Conservation (phyloP, 169 alveolate species). For the Cryptosporidium tyzzeri region DNA sequence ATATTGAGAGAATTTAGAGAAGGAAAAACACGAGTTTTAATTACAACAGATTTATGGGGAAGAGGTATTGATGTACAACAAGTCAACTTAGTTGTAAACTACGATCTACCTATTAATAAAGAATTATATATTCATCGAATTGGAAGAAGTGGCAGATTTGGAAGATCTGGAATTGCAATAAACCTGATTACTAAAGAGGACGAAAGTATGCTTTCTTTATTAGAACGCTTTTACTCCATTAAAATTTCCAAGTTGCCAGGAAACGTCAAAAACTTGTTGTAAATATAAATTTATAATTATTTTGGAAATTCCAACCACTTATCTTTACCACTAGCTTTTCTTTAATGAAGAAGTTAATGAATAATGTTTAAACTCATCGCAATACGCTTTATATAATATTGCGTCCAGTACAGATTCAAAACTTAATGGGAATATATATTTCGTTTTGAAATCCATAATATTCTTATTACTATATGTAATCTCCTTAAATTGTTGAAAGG, state of each 20-base stretch:
- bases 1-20: constrained; percentile 96
- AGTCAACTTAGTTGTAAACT: constrained; percentile 97
- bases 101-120: constrained; percentile 98
- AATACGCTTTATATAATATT: constrained; percentile 12
- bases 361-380: constrained; percentile 18
- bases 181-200: constrained; percentile 84
- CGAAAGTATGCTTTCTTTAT: constrained; percentile 20
- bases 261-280: constrained; percentile 18
- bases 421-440: constrained; percentile 17
- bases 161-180: constrained; percentile 99
- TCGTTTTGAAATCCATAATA: background rate
- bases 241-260: constrained; percentile 45
- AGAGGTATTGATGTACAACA: constrained; percentile 99
- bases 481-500: constrained; percentile 40
- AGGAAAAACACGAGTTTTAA: constrained; percentile 96
- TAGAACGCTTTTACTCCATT: constrained; percentile 55
- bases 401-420: constrained; percentile 20
- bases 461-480: background rate
- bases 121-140: constrained; percentile 98
- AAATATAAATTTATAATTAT: background rate
- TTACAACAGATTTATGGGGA: constrained; percentile 99
- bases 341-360: background rate
- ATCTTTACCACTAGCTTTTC: background rate
- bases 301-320: background rate
- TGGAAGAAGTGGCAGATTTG: constrained; percentile 99